Conservation (phyloP, 176 grass and related monocot genomes). For the Carex littledalei region DNA sequence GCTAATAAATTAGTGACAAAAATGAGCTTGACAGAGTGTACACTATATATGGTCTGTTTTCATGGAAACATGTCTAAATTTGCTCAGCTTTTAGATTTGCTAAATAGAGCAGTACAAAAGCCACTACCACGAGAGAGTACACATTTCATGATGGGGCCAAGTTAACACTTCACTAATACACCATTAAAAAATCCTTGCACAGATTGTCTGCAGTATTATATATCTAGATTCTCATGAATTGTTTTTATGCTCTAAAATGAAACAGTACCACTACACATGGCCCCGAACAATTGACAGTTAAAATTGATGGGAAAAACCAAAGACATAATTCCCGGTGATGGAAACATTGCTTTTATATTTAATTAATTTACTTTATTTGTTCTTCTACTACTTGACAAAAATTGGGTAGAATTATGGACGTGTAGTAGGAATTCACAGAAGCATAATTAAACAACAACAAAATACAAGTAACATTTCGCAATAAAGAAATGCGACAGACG, state of each 20-base stretch:
- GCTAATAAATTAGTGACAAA: neutral
- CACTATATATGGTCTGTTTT: neutral
- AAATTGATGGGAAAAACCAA: neutral
- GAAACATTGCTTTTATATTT: neutral
- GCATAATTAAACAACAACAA: neutral
- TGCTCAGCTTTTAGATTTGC: neutral
- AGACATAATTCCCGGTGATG: neutral
- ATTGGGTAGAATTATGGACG: neutral
- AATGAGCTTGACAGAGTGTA: neutral
- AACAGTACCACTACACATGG: neutral
- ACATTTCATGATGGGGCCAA: neutral
- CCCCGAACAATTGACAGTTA: neutral
- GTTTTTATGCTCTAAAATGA: neutral
- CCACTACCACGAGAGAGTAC: neutral
- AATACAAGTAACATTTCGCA: neutral
- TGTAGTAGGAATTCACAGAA: neutral
- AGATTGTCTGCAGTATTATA: neutral
- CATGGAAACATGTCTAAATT: neutral
- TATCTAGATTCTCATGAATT: neutral
- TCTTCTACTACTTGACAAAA: neutral
- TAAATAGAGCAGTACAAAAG: neutral
- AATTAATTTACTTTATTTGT: neutral
- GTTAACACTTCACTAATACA: neutral
- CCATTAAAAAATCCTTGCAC: neutral
- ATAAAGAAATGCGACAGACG: neutral